Evolutionary conservation across 345 rosid species (phyloP), one percentile per base, ranked within the genome.

Genomic region (Kandelia obovata): DNA sequence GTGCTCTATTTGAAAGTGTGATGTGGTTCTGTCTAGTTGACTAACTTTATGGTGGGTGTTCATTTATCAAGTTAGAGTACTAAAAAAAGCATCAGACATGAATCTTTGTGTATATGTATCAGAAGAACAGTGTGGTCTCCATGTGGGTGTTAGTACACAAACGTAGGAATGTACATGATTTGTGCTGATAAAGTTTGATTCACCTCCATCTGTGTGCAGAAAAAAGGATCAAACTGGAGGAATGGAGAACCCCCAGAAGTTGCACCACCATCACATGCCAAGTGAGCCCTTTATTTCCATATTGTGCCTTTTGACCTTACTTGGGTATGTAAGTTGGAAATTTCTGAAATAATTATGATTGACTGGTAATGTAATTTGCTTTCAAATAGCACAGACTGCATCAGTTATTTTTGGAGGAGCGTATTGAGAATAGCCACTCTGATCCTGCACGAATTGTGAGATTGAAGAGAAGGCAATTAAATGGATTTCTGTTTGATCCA

Each of bases 331-430:
- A 43, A 51, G 55, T 27, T 76, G n/a, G 62, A 60, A 59, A 11
- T 21, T 62, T 61, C 16, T 67, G 26, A 53, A 20, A 66, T 23
- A 4, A 53, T 37, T 30, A 35, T n/a, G 71, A 19, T 39, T 62
- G 60, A 63, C 74, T 66, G 47, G 68, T 82, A 63, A 67, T 69
- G 73, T 59, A 80, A 75, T 72, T 68, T 66, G 28, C 69, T 83
- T 75, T 67, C 70, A 67, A 69, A 77, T 85, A 68, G 61, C 82
- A 80, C 96, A 95, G 99, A 83, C 73, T 96, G 87, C 97, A 86
- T 80, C 91, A 96, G 74, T 81, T 92, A 75, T 89, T 96, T 79
- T 68, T 87, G 86, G 94, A 90, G 83, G 99, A 96, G 86, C 87
- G 81, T 58, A 74, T 86, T 76, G 94, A 83, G 82, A 81, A 84